Evolutionary conservation across 1,284 basidiomycete species (phyloP).

Genomic region (Sanghuangporus sanghuang): DNA sequence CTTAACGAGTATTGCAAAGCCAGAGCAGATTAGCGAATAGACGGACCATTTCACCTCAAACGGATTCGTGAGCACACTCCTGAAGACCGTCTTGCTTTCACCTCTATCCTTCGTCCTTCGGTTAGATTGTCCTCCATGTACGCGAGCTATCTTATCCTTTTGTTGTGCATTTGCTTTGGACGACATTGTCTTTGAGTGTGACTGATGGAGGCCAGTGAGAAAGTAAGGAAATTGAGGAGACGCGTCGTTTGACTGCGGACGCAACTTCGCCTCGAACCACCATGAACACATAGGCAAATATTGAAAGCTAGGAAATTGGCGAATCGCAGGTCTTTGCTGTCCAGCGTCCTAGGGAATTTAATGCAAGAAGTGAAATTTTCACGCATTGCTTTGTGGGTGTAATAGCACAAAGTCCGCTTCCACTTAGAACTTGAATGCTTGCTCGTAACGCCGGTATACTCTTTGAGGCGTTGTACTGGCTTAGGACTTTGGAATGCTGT

Average conservation of each 20-base stretch:
- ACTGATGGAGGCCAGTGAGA: background rate
- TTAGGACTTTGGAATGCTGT: background rate
- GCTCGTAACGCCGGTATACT: background rate
- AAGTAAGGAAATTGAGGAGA: background rate
- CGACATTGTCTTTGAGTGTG: background rate
- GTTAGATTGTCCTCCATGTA: constrained; percentile 53
- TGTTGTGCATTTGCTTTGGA: constrained; percentile 1
- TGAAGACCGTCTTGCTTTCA: constrained; percentile 56
- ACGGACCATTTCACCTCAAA: constrained; percentile 64
- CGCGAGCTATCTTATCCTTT: constrained; percentile 38
- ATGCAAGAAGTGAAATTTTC: too few relatives aligned
- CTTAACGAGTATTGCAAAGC: constrained; percentile 1
- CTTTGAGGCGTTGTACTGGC: background rate
- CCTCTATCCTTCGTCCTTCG: constrained; percentile 40
- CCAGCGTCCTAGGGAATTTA: too few relatives aligned
- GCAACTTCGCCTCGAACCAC: background rate
- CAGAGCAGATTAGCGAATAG: background rate
- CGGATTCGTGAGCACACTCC: constrained; percentile 65
- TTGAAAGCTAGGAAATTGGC: too few relatives aligned
- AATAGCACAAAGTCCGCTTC: too few relatives aligned
- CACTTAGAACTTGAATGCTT: too few relatives aligned
- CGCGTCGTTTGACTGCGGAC: background rate
- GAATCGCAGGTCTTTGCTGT: too few relatives aligned
- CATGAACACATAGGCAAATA: too few relatives aligned
- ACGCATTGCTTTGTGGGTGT: too few relatives aligned